phyloP scores from a whole-genome alignment of 1,284 basidiomycete species.

The Puccinia triticina region DNA sequence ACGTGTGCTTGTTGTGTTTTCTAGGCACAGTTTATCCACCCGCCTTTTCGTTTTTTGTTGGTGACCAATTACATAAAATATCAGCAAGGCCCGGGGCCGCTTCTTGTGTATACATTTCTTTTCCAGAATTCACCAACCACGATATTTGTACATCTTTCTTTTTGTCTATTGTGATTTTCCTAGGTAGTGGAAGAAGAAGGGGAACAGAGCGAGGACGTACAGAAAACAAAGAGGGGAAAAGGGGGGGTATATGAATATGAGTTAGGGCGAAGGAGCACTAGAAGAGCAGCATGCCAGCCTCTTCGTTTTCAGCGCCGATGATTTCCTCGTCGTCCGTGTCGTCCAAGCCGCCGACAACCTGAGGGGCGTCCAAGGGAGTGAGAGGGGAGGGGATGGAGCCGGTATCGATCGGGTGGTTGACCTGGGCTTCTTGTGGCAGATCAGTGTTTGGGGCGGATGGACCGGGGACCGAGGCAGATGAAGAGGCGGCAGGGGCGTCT shows the following conservation, averaged over 20 bases:
- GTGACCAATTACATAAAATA: too few species aligned
- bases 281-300: constrained; percentile 49
- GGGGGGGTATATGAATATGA: too few species aligned
- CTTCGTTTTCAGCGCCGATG: constrained; percentile 31
- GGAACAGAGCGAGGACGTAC: neutral
- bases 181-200: neutral
- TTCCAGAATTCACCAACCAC: too few species aligned
- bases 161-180: too few species aligned
- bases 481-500: neutral
- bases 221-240: neutral
- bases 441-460: neutral
- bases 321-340: constrained; percentile 50
- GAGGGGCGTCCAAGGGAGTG: constrained; percentile 33
- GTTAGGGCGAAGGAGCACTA: too few species aligned
- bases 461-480: neutral
- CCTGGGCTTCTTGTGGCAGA: neutral
- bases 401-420: neutral
- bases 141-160: too few species aligned
- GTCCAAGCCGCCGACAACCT: constrained; percentile 43
- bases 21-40: too few species aligned
- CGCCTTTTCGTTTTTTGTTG: too few species aligned
- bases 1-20: too few species aligned
- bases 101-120: too few species aligned
- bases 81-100: too few species aligned
- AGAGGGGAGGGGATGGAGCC: constrained; percentile 21